Base-by-base conservation (phyloP, 2,329 filamentous ascomycete genomes). In the Leptographium procerum region DNA sequence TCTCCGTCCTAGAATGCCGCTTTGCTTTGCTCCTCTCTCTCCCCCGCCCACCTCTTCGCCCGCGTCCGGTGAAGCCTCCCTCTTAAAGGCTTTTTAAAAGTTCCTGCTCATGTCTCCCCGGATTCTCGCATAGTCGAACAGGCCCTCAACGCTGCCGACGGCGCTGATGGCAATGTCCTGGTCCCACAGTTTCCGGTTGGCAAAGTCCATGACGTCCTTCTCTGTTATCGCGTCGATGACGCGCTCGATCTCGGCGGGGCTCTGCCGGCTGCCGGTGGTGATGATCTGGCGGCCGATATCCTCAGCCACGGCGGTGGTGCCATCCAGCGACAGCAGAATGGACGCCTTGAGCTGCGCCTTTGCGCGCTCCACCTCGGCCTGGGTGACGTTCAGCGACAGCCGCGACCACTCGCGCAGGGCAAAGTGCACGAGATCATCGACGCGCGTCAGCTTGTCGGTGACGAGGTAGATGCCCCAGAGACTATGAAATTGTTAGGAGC, bases 391-490 rank as follows among this genome's bases (percentile, higher is more conserved):
- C 80, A 85, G 86, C 69, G 89, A 94, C 64, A 99, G 85, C 67
- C 94, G 89, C 68, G 92, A 90, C 94, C 94, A 99, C 82, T 99
- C 94, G 67, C 92, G 89, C 73, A 97, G 90, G 63, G 94, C 86
- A 78, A 99, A 99, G 84, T 99, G 94, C 67, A 96, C 88, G 57
- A 99, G 87, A 73, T 99, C 94, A 70, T 99, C 94, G 68, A 99
- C 80, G 66, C 82, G 82, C 68, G 87, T 91, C 67, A 88, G 77
- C 77, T 94, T 88, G 77, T 96, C 91, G 69, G 89, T 90, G 68
- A 95, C 89, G 63, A 99, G 83, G 83, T 99, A 99, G 81, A 97
- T 97, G 78, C 94, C 94, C 94, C 94, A 99, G 67, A 99, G 89
- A 82, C 94, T 96, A 68, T n/a, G n/a, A n/a, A n/a, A n/a, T n/a